These are phyloP conservation scores for Phytophthora multivora DNA, from an alignment of 352 stramenopile genomes.

Conservation along the genomic window DNA sequence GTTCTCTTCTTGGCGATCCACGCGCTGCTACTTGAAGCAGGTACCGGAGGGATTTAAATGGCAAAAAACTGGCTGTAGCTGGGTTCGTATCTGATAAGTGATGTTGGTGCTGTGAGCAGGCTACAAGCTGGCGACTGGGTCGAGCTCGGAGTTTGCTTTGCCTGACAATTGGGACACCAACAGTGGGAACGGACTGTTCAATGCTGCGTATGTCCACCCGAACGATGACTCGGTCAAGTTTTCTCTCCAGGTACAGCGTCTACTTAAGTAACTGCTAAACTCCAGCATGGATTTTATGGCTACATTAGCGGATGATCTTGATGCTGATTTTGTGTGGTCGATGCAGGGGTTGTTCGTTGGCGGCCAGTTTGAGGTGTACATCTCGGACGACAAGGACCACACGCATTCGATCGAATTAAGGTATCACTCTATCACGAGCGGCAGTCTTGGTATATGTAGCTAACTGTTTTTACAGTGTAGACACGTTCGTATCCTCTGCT, in stretches of 20 bases:
- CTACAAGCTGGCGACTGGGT: conserved; percentile 37
- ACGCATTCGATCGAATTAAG: conserved; percentile 79
- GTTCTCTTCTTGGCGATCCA: conserved; percentile 77
- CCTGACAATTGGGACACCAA: conserved; percentile 64
- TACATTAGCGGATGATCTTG: background rate
- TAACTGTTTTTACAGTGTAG: conserved; percentile 27
- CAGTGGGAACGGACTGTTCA: conserved; percentile 68
- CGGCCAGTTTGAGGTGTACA: conserved; percentile 79
- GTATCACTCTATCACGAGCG: conserved; percentile 18
- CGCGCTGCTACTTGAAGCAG: conserved; percentile 68
- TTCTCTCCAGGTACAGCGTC: conserved; percentile 55
- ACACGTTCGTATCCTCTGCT: conserved; percentile 37
- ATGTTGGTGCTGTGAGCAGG: conserved; percentile 29
- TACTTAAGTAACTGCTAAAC: too few species aligned
- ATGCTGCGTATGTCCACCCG: conserved; percentile 54
- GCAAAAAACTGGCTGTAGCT: background rate
- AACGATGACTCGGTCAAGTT: conserved; percentile 61
- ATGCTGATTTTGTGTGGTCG: conserved; percentile 1
- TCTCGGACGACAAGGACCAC: conserved; percentile 68
- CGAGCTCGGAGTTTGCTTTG: conserved; percentile 36
- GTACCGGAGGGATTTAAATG: conserved; percentile 31
- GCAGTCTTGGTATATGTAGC: background rate
- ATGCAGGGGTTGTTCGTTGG: conserved; percentile 73
- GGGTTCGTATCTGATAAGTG: background rate
- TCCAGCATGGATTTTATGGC: background rate